phyloP scores from a whole-genome alignment of 106 monocot genomes.

The Phalaenopsis equestris region DNA sequence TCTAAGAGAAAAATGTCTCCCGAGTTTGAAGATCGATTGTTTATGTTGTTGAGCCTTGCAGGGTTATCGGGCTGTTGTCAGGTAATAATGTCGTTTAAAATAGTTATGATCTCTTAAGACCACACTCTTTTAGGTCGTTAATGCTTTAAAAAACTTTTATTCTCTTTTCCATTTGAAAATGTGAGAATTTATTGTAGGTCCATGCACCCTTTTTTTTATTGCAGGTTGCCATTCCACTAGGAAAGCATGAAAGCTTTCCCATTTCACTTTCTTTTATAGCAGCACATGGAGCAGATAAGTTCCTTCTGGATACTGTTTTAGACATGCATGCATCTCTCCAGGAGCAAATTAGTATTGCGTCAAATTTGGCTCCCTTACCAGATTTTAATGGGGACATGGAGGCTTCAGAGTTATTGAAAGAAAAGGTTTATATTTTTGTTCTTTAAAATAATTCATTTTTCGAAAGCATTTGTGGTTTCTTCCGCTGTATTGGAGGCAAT shows the following conservation, averaged over 20 bases:
- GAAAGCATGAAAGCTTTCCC: slow-evolving; percentile 56
- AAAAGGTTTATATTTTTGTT: slow-evolving; percentile 53
- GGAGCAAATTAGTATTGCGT: slow-evolving; percentile 65
- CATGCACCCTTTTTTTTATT: slow-evolving; percentile 8
- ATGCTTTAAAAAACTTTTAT: not conserved
- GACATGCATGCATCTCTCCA: slow-evolving; percentile 71
- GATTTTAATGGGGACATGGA: slow-evolving; percentile 69
- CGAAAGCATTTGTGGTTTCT: not conserved
- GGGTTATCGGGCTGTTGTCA: slow-evolving; percentile 92
- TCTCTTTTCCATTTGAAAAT: not conserved
- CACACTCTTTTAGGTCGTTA: not conserved
- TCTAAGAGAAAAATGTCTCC: slow-evolving; percentile 45
- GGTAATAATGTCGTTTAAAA: slow-evolving; percentile 28
- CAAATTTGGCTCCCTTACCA: slow-evolving; percentile 35
- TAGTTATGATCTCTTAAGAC: not conserved
- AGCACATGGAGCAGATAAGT: slow-evolving; percentile 86
- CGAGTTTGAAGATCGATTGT: slow-evolving; percentile 51
- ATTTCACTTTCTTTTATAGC: slow-evolving; percentile 80
- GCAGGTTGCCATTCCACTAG: slow-evolving; percentile 74
- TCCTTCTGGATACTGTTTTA: slow-evolving; percentile 83
- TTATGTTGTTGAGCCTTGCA: slow-evolving; percentile 68
- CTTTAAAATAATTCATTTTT: not conserved
- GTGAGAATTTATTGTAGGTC: not conserved
- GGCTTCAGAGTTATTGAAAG: slow-evolving; percentile 73
- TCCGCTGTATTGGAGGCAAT: not conserved